These are phyloP conservation scores for Ophiostoma piceae DNA, from an alignment of 2,329 filamentous ascomycete species.

Conservation along the genomic window DNA sequence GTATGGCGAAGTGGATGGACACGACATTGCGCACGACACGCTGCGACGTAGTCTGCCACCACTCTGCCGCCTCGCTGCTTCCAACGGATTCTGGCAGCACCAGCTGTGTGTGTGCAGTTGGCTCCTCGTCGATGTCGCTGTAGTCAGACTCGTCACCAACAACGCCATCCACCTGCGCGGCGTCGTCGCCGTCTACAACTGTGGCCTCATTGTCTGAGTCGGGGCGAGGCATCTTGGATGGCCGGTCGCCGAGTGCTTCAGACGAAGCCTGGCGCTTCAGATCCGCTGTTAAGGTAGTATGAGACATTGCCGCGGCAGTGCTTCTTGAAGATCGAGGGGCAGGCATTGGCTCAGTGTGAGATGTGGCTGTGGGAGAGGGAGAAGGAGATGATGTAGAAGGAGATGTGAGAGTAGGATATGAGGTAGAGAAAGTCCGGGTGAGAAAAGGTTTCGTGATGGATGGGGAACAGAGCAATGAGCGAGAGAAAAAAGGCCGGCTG, in stretches of 20 bases:
- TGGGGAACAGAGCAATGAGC: too few species aligned
- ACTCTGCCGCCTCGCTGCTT: conserved; percentile 43
- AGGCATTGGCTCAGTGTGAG: too few species aligned
- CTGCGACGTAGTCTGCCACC: conserved; percentile 97
- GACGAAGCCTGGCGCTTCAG: conserved; percentile 32
- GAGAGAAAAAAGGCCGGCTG: too few species aligned
- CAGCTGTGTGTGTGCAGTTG: conserved; percentile 15
- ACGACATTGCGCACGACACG: conserved; percentile 92
- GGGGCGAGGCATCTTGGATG: conserved; percentile 29
- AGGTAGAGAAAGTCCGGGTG: too few species aligned
- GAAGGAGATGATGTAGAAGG: not conserved
- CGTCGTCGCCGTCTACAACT: conserved; percentile 10
- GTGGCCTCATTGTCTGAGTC: not conserved
- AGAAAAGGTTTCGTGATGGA: too few species aligned
- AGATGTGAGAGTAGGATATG: too few species aligned
- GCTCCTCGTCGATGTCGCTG: conserved; percentile 19
- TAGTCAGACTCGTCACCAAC: not conserved
- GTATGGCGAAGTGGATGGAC: conserved; percentile 98
- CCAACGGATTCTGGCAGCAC: conserved; percentile 26
- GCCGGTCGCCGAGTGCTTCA: conserved; percentile 26
- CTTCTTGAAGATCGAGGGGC: not conserved
- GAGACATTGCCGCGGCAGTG: not conserved
- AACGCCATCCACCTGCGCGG: conserved; percentile 7
- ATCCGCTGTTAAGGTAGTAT: not conserved
- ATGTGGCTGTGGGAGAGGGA: not conserved